A percentile compares a stretch with the other conserved stretches of the same genome.
phyloP scores from a whole-genome alignment of 345 rosid species.

The Salix purpurea region DNA sequence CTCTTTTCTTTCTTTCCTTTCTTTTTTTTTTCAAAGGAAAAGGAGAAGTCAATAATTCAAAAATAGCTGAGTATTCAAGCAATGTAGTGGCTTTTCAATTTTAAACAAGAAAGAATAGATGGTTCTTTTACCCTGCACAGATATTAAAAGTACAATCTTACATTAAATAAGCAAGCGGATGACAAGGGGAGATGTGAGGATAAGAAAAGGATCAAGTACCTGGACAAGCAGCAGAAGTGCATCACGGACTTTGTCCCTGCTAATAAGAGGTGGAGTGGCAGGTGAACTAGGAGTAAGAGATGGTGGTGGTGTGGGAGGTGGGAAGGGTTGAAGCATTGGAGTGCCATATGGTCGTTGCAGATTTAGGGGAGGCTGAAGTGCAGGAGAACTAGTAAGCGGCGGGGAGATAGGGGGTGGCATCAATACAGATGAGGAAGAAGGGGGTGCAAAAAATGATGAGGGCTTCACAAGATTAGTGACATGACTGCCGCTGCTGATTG shows the following conservation, averaged over 20 bases:
- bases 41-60: neutral
- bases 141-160: neutral
- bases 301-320: slow-evolving; percentile 61
- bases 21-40: neutral
- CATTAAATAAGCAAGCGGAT: neutral
- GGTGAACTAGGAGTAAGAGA: slow-evolving; percentile 48
- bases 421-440: slow-evolving; percentile 43
- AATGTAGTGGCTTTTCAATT: neutral
- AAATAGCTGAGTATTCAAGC: neutral
- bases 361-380: slow-evolving; percentile 45
- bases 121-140: neutral
- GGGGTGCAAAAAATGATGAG: slow-evolving; percentile 43
- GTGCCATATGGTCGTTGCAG: slow-evolving; percentile 57
- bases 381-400: slow-evolving; percentile 32
- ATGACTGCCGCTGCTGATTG: slow-evolving; percentile 32
- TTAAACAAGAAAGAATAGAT: neutral
- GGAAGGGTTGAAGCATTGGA: slow-evolving; percentile 70
- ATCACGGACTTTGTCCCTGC: slow-evolving; percentile 53
- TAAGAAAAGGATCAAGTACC: slow-evolving; percentile 28
- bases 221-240: slow-evolving; percentile 59
- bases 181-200: neutral
- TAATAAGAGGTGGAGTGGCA: slow-evolving; percentile 29
- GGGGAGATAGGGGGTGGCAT: slow-evolving; percentile 43
- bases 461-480: slow-evolving; percentile 57
- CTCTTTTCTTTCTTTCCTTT: neutral